Base-by-base conservation (phyloP, 2,329 filamentous ascomycete genomes). In the Fusarium marasasianum region DNA sequence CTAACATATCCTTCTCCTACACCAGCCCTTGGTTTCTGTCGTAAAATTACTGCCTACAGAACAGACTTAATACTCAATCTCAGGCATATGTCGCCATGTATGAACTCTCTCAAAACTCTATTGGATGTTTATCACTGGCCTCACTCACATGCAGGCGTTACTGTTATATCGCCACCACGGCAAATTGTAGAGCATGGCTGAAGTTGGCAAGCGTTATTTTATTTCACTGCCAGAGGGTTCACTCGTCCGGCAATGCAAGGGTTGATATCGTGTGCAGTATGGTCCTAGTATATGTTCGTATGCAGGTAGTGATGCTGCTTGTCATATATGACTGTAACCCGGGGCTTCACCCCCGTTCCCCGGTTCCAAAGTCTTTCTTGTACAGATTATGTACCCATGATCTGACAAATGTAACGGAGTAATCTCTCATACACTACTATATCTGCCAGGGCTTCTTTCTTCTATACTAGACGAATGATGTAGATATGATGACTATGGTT, bases 291-390 rank as follows among this genome's bases (percentile, higher is more conserved):
- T 66, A 60, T 37, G 48, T 44, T 67, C 26, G 31, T 53, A 65
- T 74, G 55, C 59, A 74, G 59, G 58, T 61, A 56, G 57, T 68
- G 41, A 47, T 66, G 44, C 53, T 67, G 54, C 57, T 38, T 73
- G 71, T 74, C 71, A 73, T 71, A 74, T 72, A 60, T 74, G 72
- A 74, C 68, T 55, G 37, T 40, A 58, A 41, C 47, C 54, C 63
- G 63, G 67, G 59, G 63, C 33, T 48, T 58, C 58, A 51, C 35
- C 68, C 62, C 69, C 37, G 35, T 59, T 71, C 67, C 71, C 54
- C 63, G 71, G 50, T 29, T 40, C 40, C 47, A 47, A 48, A 26
- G n/a, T 24, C 55, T 37, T 54, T 48, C 40, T 60, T 51, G 35
- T 22, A n/a, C 26, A n/a, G 47, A 33, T 22, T 33, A 51, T 47